Evolutionary conservation across 208 protist species (phyloP).

Genomic region (Spongospora subterranea): DNA sequence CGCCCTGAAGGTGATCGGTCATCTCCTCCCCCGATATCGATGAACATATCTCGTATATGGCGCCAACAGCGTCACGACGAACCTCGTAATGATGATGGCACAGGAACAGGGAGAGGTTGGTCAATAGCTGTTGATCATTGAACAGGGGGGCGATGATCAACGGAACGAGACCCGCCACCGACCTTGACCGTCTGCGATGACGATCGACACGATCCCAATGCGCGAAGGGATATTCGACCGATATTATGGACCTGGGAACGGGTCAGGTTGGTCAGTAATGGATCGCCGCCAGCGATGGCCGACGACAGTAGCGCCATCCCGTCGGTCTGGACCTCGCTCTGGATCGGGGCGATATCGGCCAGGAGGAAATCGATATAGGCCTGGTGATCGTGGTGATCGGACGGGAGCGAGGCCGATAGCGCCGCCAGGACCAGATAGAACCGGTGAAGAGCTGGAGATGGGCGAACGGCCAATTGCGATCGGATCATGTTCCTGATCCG

Average conservation of each 20-base stretch:
- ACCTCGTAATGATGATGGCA: conserved; percentile 7
- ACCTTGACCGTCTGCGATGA: neutral
- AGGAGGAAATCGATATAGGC: conserved; percentile 1
- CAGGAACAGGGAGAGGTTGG: neutral
- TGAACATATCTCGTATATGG: neutral
- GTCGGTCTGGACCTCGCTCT: neutral
- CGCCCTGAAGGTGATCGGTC: neutral
- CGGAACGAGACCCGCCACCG: no score
- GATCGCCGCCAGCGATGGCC: neutral
- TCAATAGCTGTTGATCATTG: neutral
- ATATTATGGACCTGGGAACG: neutral
- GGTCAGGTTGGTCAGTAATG: conserved; percentile 2
- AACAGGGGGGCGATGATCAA: neutral
- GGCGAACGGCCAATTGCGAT: neutral
- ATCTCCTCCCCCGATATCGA: neutral
- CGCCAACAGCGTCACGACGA: neutral
- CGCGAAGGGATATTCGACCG: neutral
- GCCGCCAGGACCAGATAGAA: neutral
- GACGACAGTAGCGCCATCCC: neutral
- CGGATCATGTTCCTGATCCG: neutral
- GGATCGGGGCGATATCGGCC: neutral
- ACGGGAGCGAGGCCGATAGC: neutral
- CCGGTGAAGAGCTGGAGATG: neutral
- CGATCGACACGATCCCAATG: neutral
- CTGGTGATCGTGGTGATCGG: neutral